Evolutionary conservation across 306 rosid species (phyloP).

Genomic region (Glycyrrhiza uralensis): DNA sequence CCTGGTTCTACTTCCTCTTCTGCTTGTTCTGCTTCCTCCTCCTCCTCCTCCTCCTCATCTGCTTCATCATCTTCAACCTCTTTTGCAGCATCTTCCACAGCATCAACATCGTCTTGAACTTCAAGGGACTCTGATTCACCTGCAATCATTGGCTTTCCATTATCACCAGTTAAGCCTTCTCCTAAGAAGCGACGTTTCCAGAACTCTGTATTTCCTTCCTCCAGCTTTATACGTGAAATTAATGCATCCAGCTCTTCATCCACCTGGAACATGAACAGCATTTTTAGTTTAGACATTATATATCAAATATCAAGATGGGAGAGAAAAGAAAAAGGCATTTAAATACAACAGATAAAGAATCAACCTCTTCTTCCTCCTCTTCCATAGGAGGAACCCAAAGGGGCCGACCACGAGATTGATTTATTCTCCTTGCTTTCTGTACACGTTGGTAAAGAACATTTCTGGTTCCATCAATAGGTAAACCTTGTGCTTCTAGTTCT

Average conservation of each 20-base stretch:
- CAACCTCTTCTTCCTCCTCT: conserved; percentile 94
- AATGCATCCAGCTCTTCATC: conserved; percentile 91
- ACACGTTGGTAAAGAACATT: conserved; percentile 98
- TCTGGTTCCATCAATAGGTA: conserved; percentile 94
- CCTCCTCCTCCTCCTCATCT: conserved; percentile 61
- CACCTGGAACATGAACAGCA: conserved; percentile 51
- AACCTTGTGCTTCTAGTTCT: conserved; percentile 91
- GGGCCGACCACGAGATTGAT: conserved; percentile 96
- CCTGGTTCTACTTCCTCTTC: conserved; percentile 68
- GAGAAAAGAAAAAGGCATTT: conserved; percentile 14
- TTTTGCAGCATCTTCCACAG: conserved; percentile 55
- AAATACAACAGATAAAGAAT: neutral
- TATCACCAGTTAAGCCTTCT: conserved; percentile 55
- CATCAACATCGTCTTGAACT: conserved; percentile 52
- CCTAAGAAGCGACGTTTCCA: conserved; percentile 95
- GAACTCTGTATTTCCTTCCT: conserved; percentile 92
- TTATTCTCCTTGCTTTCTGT: conserved; percentile 97
- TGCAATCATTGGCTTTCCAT: conserved; percentile 36
- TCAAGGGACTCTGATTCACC: conserved; percentile 45
- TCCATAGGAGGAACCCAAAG: conserved; percentile 98
- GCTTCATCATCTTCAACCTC: conserved; percentile 75
- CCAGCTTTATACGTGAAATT: conserved; percentile 71
- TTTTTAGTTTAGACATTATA: conserved; percentile 22
- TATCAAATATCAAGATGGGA: neutral
- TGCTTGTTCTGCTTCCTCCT: conserved; percentile 56